Percentiles rank a stretch among this genome's conserved stretches.
Evolutionary conservation across 2,329 filamentous ascomycete genomes (phyloP).

Genomic region (Penicillium sp.): DNA sequence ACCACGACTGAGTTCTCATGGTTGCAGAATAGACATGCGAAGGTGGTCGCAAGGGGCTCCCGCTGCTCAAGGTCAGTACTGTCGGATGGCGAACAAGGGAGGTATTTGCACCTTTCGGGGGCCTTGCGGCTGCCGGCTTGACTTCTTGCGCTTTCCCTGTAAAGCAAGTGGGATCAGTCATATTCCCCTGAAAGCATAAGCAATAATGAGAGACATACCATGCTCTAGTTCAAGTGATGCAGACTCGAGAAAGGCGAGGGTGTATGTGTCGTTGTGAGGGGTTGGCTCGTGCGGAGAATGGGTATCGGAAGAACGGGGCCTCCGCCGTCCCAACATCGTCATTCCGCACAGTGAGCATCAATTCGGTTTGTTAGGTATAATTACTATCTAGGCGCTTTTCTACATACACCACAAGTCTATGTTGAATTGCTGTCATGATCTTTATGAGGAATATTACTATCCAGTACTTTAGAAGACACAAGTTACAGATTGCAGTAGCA

Average conservation of each 20-base stretch:
- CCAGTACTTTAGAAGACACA: not conserved
- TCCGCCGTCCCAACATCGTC: conserved; percentile 7
- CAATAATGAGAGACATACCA: conserved; percentile 7
- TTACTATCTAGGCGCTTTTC: too few relatives aligned
- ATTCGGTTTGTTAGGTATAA: too few relatives aligned
- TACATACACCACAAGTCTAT: not conserved
- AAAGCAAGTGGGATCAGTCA: not conserved
- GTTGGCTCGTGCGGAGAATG: conserved; percentile 21
- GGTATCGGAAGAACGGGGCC: conserved; percentile 14
- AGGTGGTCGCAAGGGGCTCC: conserved; percentile 64
- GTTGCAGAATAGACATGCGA: conserved; percentile 97
- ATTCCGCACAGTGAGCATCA: not conserved
- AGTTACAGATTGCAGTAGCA: not conserved
- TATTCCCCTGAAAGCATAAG: not conserved
- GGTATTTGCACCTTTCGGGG: conserved; percentile 68
- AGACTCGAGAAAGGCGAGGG: not conserved
- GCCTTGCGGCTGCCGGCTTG: conserved; percentile 74
- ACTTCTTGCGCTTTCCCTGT: conserved; percentile 89
- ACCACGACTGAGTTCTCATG: conserved; percentile 90
- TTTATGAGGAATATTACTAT: not conserved
- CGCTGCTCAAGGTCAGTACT: conserved; percentile 28
- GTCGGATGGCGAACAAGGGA: not conserved
- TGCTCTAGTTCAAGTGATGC: conserved; percentile 2
- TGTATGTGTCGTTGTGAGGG: conserved; percentile 13
- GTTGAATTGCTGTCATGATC: not conserved